Base-by-base conservation (phyloP, 192 early-diverging fungal genomes). In the Coemansia sp. region DNA sequence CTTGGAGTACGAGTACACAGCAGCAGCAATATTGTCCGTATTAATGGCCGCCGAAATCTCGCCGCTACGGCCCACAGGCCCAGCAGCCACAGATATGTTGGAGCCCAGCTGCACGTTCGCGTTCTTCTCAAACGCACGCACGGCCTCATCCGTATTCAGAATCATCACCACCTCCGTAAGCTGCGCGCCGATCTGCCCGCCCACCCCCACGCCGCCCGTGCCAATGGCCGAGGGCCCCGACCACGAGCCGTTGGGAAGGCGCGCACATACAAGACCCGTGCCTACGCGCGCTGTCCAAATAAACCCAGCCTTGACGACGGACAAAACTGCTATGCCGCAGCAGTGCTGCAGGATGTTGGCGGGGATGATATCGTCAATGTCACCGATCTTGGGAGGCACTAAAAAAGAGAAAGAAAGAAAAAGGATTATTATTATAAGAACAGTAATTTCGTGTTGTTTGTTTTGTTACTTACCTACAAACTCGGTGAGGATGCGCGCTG, bases 1-100 rank as follows among this genome's bases (percentile, higher is more conserved):
- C 72, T 96, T 96, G 63, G 92, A 91, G 82, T 98, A 98, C 60
- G 93, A 94, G 82, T 94, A 98, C 39, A 96, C 91, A 29, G 94
- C 93, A 57, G 54, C 54, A 1, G 96, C 92, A 29, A 93, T 74
- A 50, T 90, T 89, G 51, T 89, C 83, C 6, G 76, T 66, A 33
- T 90, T 85, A 37, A 88, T 79, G 0, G 91, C 88, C 2, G 88
- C 93, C 63, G 88, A 89, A 14, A 92, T 89, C 78, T 98, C 96
- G 17, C 92, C 92, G 36, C 86, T 88, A 59, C 95, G 81, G 41
- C 96, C 95, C 64, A 93, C 81, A 7, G 92, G 93, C 13, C 95
- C 95, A 56, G 95, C 95, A 35, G 95, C 91, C 17, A 95, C 93
- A 74, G 90, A 91, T 6, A 93, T 64, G 56, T 91, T 90, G 33